Percentiles rank a stretch among this genome's conserved stretches.
These are phyloP conservation scores for Rhodotorula paludigena DNA, from an alignment of 768 basidiomycete species.

Conservation along the genomic window DNA sequence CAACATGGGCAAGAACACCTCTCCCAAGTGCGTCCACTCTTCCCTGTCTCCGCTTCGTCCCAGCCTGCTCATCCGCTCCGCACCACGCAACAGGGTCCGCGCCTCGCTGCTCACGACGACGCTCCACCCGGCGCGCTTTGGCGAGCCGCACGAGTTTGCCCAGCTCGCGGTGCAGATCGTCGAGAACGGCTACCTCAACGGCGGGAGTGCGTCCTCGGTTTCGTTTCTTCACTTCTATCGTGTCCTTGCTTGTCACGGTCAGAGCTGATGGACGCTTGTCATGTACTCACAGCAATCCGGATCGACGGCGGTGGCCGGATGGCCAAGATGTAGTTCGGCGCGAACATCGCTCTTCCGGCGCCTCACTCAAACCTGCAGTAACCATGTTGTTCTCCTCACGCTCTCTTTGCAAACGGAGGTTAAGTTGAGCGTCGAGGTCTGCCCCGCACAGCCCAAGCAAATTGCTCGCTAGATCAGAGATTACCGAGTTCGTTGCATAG, in stretches of 20 bases:
- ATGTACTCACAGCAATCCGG: slow-evolving; percentile 7
- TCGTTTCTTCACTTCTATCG: no score
- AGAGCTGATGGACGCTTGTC: not conserved
- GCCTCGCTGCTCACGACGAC: slow-evolving; percentile 25
- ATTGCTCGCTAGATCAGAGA: no score
- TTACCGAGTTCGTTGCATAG: no score
- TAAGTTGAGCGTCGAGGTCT: no score
- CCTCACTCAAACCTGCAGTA: no score
- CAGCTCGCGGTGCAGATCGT: slow-evolving; percentile 55
- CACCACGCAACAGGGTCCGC: not conserved
- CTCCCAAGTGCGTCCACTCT: slow-evolving; percentile 40
- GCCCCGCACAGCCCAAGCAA: no score
- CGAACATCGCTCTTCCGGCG: no score
- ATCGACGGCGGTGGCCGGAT: slow-evolving; percentile 34
- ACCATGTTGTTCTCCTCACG: no score
- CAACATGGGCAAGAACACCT: slow-evolving; percentile 47
- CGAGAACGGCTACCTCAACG: slow-evolving; percentile 58
- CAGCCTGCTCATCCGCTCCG: not conserved
- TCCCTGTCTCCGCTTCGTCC: not conserved
- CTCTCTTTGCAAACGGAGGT: not conserved
- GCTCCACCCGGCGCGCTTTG: slow-evolving; percentile 52
- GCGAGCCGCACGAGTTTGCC: slow-evolving; percentile 55
- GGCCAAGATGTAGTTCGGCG: slow-evolving; percentile 21
- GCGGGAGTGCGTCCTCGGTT: slow-evolving; percentile 37
- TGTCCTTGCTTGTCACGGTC: not conserved